Evolutionary conservation across 768 basidiomycete species (phyloP).

Genomic region (Amanita fuliginea): DNA sequence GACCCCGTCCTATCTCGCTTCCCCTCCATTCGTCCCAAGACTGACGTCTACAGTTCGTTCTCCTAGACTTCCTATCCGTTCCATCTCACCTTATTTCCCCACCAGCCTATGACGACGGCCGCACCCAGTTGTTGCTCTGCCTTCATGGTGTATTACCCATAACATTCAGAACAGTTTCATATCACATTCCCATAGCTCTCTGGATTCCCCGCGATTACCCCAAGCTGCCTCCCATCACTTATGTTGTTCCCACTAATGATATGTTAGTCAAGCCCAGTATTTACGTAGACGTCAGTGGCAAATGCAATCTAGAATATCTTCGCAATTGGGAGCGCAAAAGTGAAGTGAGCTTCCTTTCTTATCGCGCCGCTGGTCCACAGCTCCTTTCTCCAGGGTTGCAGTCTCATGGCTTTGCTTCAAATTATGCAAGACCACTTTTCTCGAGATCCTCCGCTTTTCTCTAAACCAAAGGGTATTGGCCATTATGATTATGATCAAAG

Average conservation of each 20-base stretch:
- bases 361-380: conserved; percentile 5
- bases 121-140: conserved; percentile 84
- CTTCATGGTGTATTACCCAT: conserved; percentile 90
- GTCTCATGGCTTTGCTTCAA: conserved; percentile 59
- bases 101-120: conserved; percentile 90
- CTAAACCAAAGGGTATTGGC: conserved; percentile 46
- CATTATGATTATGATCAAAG: conserved; percentile 7
- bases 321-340: conserved; percentile 72
- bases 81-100: conserved; percentile 7
- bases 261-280: conserved; percentile 79
- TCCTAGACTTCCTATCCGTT: too few relatives aligned
- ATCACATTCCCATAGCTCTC: conserved; percentile 89
- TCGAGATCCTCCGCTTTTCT: conserved; percentile 78
- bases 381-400: conserved; percentile 43
- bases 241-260: conserved; percentile 84
- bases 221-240: conserved; percentile 67
- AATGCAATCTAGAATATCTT: conserved; percentile 58
- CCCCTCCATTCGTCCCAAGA: conserved; percentile 59
- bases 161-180: conserved; percentile 56
- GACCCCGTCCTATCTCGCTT: conserved; percentile 44
- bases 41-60: conserved; percentile 71
- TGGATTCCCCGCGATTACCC: conserved; percentile 89
- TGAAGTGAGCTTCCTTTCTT: conserved; percentile 47
- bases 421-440: conserved; percentile 80
- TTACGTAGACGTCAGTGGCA: conserved; percentile 73